Conservation (phyloP, 2,329 filamentous ascomycete genomes). For the Camptophora hylomeconis region DNA sequence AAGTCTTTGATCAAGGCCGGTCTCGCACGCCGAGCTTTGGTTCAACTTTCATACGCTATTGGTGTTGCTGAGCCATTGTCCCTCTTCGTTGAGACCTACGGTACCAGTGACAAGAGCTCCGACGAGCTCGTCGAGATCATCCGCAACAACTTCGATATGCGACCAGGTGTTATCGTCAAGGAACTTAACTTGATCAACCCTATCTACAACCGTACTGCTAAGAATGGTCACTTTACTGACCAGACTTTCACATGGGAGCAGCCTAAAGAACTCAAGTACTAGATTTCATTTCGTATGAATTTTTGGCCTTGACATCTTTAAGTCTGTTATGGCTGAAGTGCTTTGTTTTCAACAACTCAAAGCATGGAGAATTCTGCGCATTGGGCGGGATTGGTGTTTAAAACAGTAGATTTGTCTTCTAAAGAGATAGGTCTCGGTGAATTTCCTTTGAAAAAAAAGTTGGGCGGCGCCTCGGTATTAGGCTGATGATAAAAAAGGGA, state of each 20-base stretch:
- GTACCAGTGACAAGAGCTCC: slow-evolving; percentile 77
- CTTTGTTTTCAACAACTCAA: too few species aligned
- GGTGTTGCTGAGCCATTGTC: slow-evolving; percentile 96
- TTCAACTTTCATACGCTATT: slow-evolving; percentile 98
- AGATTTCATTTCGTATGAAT: too few species aligned
- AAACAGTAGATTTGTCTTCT: too few species aligned
- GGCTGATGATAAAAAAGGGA: too few species aligned
- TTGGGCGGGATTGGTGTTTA: too few species aligned
- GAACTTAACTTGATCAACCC: slow-evolving; percentile 90
- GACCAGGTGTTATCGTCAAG: slow-evolving; percentile 96
- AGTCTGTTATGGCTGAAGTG: too few species aligned
- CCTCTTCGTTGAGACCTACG: slow-evolving; percentile 95
- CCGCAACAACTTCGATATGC: slow-evolving; percentile 89
- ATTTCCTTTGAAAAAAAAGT: too few species aligned
- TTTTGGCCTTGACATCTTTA: too few species aligned
- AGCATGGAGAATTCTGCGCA: too few species aligned
- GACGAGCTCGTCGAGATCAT: slow-evolving; percentile 94
- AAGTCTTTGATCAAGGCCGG: slow-evolving; percentile 89
- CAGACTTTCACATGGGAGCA: slow-evolving; percentile 97
- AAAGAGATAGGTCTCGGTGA: too few species aligned
- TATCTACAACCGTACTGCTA: slow-evolving; percentile 96
- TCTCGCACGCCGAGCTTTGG: slow-evolving; percentile 81
- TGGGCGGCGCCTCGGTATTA: too few species aligned
- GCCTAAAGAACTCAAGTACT: slow-evolving; percentile 88
- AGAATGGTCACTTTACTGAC: slow-evolving; percentile 99